Percentiles rank a stretch among this genome's conserved stretches.
These are phyloP conservation scores for Didymella keratinophila DNA, from an alignment of 2,329 filamentous ascomycete genomes.

Conservation along the genomic window DNA sequence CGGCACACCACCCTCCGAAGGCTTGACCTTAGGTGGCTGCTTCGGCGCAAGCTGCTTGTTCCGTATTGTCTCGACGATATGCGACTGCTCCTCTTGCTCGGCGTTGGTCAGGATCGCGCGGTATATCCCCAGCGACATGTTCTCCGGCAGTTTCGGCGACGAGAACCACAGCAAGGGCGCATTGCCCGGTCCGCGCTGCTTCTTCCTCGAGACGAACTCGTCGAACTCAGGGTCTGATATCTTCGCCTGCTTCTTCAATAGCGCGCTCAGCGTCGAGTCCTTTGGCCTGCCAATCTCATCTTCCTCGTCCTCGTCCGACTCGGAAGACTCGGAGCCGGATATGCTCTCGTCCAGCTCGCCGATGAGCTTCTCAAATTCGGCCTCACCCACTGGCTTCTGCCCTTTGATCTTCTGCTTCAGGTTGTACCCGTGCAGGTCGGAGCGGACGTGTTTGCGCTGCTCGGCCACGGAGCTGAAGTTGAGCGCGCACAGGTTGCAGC, in stretches of 20 bases:
- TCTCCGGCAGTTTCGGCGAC: conserved; percentile 75
- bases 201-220: conserved; percentile 57
- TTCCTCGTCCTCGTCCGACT: conserved; percentile 77
- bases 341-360: conserved; percentile 89
- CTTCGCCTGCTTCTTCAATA: conserved; percentile 84
- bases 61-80: conserved; percentile 72
- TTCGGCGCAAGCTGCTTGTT: conserved; percentile 79
- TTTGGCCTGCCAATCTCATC: conserved; percentile 60
- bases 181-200: conserved; percentile 67
- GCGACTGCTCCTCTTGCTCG: conserved; percentile 70
- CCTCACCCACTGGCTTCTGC: conserved; percentile 73
- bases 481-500: conserved; percentile 81
- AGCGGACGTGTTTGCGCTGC: conserved; percentile 84
- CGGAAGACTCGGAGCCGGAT: conserved; percentile 81
- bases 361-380: conserved; percentile 85
- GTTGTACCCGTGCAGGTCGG: conserved; percentile 93
- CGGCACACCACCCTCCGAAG: conserved; percentile 65
- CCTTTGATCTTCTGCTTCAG: conserved; percentile 88
- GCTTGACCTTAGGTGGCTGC: conserved; percentile 53
- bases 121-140: conserved; percentile 86
- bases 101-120: conserved; percentile 76
- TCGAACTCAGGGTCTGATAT: conserved; percentile 66
- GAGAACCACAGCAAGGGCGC: conserved; percentile 86
- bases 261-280: conserved; percentile 74
- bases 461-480: conserved; percentile 77